A percentile compares a stretch with the other conserved stretches of the same genome.
Conservation (phyloP, 2,329 filamentous ascomycete genomes). For the Myriosclerotinia curreyana region DNA sequence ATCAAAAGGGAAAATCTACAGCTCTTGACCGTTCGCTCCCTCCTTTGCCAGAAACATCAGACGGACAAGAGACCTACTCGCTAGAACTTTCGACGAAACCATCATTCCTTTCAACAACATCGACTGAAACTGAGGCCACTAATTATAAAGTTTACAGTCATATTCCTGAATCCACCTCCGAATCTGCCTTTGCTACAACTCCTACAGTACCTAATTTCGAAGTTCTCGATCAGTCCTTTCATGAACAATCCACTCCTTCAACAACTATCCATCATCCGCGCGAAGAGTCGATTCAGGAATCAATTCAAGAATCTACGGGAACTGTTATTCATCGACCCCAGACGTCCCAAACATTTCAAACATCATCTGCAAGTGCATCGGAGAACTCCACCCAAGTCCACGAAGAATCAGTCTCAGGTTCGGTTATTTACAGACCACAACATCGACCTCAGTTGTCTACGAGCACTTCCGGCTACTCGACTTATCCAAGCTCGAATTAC, state of each 20-base stretch:
- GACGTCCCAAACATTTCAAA: slow-evolving; percentile 9
- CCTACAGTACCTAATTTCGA: slow-evolving; percentile 21
- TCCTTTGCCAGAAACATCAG: slow-evolving; percentile 33
- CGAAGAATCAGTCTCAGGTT: slow-evolving; percentile 12
- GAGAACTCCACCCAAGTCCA: slow-evolving; percentile 18
- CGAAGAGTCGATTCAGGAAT: slow-evolving; percentile 3
- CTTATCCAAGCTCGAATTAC: slow-evolving; percentile 16
- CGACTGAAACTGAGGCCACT: slow-evolving; percentile 38
- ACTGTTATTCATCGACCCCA: not conserved
- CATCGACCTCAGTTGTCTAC: slow-evolving; percentile 9
- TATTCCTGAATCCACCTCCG: slow-evolving; percentile 27
- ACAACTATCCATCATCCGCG: slow-evolving; percentile 14
- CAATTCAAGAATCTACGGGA: not conserved
- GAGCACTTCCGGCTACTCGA: slow-evolving; percentile 20
- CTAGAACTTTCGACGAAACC: slow-evolving; percentile 38
- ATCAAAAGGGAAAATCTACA: slow-evolving; percentile 35
- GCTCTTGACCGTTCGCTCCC: slow-evolving; percentile 30
- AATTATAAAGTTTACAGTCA: slow-evolving; percentile 39
- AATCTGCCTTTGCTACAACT: slow-evolving; percentile 27
- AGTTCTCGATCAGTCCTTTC: slow-evolving; percentile 12
- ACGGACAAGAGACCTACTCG: slow-evolving; percentile 29
- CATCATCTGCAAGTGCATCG: slow-evolving; percentile 12
- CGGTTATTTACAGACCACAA: slow-evolving; percentile 20
- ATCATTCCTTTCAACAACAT: slow-evolving; percentile 38
- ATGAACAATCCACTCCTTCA: slow-evolving; percentile 19